phyloP scores from a whole-genome alignment of 2,329 filamentous ascomycete genomes.

The Microdochium trichocladiopsis region DNA sequence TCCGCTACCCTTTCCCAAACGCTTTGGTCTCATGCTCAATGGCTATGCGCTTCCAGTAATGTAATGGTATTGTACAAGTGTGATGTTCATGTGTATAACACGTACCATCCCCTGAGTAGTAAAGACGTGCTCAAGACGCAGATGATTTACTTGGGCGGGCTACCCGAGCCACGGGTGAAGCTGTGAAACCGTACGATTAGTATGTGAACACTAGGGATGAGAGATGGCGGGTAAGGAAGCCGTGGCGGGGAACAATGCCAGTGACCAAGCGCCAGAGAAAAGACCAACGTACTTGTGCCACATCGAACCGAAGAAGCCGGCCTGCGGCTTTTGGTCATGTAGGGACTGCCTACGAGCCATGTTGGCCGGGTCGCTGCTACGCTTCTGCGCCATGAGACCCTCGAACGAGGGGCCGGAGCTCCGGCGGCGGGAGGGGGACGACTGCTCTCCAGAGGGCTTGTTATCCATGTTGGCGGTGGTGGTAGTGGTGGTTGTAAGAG shows the following conservation, averaged over 20 bases:
- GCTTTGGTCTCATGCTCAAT: neutral
- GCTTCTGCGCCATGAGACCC: conserved; percentile 43
- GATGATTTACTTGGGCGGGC: conserved; percentile 13
- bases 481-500: neutral
- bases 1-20: neutral
- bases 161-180: conserved; percentile 18
- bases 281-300: conserved; percentile 45
- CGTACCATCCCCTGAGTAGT: too few species aligned
- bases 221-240: too few species aligned
- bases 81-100: neutral
- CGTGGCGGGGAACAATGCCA: conserved; percentile 1
- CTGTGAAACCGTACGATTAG: too few species aligned
- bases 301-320: conserved; percentile 45
- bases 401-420: conserved; percentile 45
- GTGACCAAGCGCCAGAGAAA: neutral
- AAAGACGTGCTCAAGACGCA: too few species aligned
- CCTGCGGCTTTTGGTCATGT: conserved; percentile 41
- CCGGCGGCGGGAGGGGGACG: conserved; percentile 12
- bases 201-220: too few species aligned
- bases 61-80: neutral
- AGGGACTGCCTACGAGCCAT: conserved; percentile 46
- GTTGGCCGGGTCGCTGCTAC: conserved; percentile 29
- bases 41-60: neutral
- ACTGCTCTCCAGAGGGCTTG: neutral
- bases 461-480: neutral